Evolutionary conservation across 1,284 basidiomycete genomes (phyloP), one percentile per base, ranked within the genome.

Genomic region (Amylostereum areolatum): DNA sequence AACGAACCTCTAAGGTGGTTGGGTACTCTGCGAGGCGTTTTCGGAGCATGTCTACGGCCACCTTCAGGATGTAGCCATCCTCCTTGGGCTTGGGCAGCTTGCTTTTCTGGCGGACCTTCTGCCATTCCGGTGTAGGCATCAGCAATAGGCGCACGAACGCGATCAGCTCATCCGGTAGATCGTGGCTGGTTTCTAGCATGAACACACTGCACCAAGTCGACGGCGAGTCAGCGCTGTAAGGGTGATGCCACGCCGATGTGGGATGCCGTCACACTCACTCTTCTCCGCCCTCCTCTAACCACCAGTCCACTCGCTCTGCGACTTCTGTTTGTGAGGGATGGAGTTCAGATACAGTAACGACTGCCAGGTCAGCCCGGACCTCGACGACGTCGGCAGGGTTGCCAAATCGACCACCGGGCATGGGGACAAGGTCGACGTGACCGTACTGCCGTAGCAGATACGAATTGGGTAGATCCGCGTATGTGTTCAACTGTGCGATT

Each of bases 361-460:
- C 76, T 3, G 92, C 71, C n/a, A 87, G 64, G 65, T 92, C 85
- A 7, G 91, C 92, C 18, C 80, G 78, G 28, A 99, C 69, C 62
- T 97, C 93, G 11, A 89, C 89, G 10, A 94, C 75, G 58, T 98
- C 96, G 31, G 81, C 84, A 1, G 90, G 90, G 64, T 97, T 98
- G 1, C 89, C 85, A 45, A 36, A 59, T 56, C 8, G 58, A 50
- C 63, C 69, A 18, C 66, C 51, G 0, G 72, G 65, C 3, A 90
- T 63, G 9, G 74, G 75, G 24, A 92, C 64, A 37, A 85, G 65
- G 67, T 99, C 97, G 44, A 97, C 86, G 62, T 98, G 90, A 0
- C 96, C 96, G 62, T 97, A 99, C 45, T 92, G 82, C 44, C 97
- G 82, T 24, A 99, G 75, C 1, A 99, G 79, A 59, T 97, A 94